These are phyloP conservation scores for Silene coronaria DNA, from an alignment of 179 eudicot genomes.

Conservation along the genomic window DNA sequence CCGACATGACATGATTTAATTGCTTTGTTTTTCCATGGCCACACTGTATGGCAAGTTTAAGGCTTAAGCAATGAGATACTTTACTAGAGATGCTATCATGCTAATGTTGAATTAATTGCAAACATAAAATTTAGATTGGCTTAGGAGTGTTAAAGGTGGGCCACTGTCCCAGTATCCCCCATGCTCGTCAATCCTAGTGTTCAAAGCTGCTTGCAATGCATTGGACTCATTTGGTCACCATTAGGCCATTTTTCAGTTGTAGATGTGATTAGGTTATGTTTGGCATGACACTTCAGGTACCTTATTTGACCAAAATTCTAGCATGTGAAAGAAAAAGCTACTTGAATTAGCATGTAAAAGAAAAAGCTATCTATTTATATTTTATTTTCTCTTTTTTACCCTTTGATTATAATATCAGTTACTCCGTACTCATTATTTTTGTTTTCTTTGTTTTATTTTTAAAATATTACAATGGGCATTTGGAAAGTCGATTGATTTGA, in stretches of 20 bases:
- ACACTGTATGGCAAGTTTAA: neutral
- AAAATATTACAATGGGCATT: too few species aligned
- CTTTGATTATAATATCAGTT: too few species aligned
- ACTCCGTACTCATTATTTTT: too few species aligned
- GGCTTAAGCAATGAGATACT: neutral
- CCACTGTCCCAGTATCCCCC: neutral
- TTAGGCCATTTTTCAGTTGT: neutral
- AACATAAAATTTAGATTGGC: neutral
- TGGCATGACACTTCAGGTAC: too few species aligned
- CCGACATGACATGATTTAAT: constrained; percentile 1
- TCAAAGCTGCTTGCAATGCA: neutral
- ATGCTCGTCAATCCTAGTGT: neutral
- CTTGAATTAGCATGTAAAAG: too few species aligned
- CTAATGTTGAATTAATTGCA: neutral
- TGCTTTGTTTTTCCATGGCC: neutral
- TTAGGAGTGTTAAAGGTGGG: neutral
- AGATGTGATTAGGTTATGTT: neutral
- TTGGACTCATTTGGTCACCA: neutral
- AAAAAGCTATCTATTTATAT: too few species aligned
- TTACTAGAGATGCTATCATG: neutral
- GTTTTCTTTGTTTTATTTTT: too few species aligned
- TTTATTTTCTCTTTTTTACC: too few species aligned
- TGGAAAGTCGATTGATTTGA: too few species aligned
- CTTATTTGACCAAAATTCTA: too few species aligned
- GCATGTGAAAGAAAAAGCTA: too few species aligned